Evolutionary conservation across 768 basidiomycete genomes (phyloP).

Genomic region (Pisolithus albus): DNA sequence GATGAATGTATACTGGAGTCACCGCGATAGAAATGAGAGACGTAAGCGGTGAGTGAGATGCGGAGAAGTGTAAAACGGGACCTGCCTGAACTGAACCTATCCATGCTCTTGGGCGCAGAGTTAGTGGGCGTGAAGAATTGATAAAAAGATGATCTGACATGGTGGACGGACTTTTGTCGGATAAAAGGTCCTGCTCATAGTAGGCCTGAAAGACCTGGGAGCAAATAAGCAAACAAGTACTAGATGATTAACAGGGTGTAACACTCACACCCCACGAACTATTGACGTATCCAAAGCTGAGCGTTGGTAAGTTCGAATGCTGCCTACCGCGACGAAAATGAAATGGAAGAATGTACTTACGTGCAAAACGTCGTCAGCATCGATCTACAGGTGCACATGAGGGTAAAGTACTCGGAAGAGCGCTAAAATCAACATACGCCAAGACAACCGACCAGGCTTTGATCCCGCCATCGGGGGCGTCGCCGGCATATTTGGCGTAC

Average conservation of each 20-base stretch:
- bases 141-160: constrained; percentile 38
- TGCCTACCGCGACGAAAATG: neutral
- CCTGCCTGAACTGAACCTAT: constrained; percentile 69
- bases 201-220: constrained; percentile 68
- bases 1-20: constrained; percentile 48
- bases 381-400: constrained; percentile 6
- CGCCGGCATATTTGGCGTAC: constrained; percentile 16
- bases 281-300: constrained; percentile 63
- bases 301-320: too few species aligned
- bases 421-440: constrained; percentile 12
- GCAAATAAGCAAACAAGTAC: too few species aligned
- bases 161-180: constrained; percentile 45
- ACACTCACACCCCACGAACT: constrained; percentile 58
- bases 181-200: constrained; percentile 51
- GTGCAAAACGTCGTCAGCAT: constrained; percentile 33
- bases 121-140: neutral
- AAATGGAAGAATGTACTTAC: constrained; percentile 15
- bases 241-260: too few species aligned
- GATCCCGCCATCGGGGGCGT: constrained; percentile 24
- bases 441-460: constrained; percentile 27
- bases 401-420: neutral
- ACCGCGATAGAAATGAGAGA: neutral
- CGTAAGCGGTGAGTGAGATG: neutral
- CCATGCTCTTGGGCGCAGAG: constrained; percentile 51
- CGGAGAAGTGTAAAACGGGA: neutral